Conservation (phyloP, 768 basidiomycete species). For the Leccinellum rugosiceps region DNA sequence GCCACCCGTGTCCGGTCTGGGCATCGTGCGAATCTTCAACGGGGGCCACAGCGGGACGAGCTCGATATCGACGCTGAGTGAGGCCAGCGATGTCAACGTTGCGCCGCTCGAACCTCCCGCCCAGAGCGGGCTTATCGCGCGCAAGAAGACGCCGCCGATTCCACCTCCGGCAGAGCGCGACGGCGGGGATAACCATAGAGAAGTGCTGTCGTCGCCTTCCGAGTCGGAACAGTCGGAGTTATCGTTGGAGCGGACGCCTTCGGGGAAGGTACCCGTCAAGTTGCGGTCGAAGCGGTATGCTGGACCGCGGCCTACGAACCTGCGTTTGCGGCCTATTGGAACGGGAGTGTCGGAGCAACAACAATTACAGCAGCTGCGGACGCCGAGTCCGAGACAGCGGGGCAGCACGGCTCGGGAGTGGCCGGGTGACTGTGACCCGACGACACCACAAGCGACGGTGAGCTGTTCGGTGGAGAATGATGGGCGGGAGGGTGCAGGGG, state of each 20-base stretch:
- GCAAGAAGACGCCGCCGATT: slow-evolving; percentile 39
- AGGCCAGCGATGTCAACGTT: slow-evolving; percentile 16
- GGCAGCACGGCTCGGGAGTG: slow-evolving; percentile 50
- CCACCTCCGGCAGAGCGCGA: slow-evolving; percentile 4
- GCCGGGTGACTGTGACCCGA: slow-evolving; percentile 48
- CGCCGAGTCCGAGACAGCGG: slow-evolving; percentile 45
- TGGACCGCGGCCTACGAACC: slow-evolving; percentile 40
- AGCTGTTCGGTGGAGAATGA: slow-evolving; percentile 39
- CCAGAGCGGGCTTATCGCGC: slow-evolving; percentile 25
- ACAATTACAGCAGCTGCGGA: slow-evolving; percentile 29
- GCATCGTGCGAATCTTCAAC: slow-evolving; percentile 27
- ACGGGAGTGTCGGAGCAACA: slow-evolving; percentile 27
- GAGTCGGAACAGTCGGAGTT: slow-evolving; percentile 42
- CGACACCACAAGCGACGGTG: slow-evolving; percentile 55
- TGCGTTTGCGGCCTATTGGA: slow-evolving; percentile 39
- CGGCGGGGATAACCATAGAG: not conserved
- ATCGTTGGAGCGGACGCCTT: slow-evolving; percentile 28
- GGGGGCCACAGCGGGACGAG: slow-evolving; percentile 26
- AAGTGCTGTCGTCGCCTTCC: not conserved
- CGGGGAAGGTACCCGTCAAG: slow-evolving; percentile 37
- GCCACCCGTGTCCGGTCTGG: slow-evolving; percentile 6
- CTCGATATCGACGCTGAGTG: slow-evolving; percentile 31
- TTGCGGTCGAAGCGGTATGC: slow-evolving; percentile 53
- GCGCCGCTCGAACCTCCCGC: slow-evolving; percentile 26
- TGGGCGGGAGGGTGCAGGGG: not conserved